These are phyloP conservation scores for Nadsonia starkeyi-henricii DNA, from an alignment of 1,139 yeast species.

Conservation along the genomic window DNA sequence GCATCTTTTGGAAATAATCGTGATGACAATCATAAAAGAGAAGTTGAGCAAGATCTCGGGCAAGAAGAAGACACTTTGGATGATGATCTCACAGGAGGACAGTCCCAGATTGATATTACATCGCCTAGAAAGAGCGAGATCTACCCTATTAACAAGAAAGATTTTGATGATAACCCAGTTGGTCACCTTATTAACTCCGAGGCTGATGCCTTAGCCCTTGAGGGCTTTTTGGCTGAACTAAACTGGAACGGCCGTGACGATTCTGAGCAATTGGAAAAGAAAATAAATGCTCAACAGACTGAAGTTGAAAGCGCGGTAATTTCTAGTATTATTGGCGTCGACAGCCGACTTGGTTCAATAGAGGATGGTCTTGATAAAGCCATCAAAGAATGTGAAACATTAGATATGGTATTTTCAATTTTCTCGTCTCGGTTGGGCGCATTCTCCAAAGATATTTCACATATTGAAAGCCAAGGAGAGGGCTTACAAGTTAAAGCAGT, in stretches of 20 bases:
- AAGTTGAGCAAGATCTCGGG: no score
- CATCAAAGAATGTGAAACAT: slow-evolving; percentile 48
- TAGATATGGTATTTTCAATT: slow-evolving; percentile 40
- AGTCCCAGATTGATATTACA: no score
- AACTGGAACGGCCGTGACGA: slow-evolving; percentile 62
- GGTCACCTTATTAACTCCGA: no score
- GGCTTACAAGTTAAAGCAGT: slow-evolving; percentile 78
- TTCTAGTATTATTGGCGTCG: slow-evolving; percentile 33
- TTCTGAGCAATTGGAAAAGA: slow-evolving; percentile 39
- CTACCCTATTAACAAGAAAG: no score
- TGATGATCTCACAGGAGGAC: no score
- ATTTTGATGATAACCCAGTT: no score
- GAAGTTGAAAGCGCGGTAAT: slow-evolving; percentile 37
- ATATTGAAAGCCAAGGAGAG: slow-evolving; percentile 61
- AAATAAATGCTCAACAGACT: slow-evolving; percentile 39
- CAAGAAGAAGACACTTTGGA: no score
- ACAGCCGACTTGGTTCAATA: slow-evolving; percentile 31
- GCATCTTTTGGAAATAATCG: no score
- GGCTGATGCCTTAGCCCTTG: no score
- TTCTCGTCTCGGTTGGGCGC: slow-evolving; percentile 47
- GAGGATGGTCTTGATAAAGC: slow-evolving; percentile 33
- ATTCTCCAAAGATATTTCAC: slow-evolving; percentile 52
- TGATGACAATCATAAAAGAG: no score
- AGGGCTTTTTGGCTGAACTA: slow-evolving; percentile 41
- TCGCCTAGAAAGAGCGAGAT: no score